phyloP scores from a whole-genome alignment of 139 green algal species.

The Haematococcus sp. region DNA sequence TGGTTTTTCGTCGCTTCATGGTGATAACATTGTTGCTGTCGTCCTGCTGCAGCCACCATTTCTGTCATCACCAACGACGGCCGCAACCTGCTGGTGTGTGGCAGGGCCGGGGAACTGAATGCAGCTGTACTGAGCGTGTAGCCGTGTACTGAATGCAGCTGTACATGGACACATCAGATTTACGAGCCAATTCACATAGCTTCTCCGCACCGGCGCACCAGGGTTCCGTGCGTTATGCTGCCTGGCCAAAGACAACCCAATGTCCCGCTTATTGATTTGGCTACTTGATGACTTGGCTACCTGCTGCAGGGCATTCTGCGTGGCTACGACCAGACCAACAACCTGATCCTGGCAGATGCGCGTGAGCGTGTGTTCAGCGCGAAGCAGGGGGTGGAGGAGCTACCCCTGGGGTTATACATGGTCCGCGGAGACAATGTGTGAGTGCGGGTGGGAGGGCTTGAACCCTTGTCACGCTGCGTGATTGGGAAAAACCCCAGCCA shows the following conservation, averaged over 20 bases:
- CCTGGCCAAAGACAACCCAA: too few species aligned
- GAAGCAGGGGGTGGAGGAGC: constrained; percentile 78
- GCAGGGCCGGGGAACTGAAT: too few species aligned
- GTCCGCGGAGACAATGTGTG: constrained; percentile 96
- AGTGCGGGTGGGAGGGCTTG: constrained; percentile 25
- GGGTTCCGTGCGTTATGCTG: too few species aligned
- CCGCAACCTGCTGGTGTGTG: constrained; percentile 73
- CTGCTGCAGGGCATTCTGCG: constrained; percentile 74
- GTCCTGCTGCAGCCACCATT: constrained; percentile 41
- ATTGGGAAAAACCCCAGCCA: neutral
- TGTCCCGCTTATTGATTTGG: too few species aligned
- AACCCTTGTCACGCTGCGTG: neutral
- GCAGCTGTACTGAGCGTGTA: neutral
- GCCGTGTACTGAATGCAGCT: too few species aligned
- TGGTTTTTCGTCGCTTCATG: too few species aligned
- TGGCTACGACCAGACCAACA: constrained; percentile 93
- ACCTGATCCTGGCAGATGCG: constrained; percentile 92
- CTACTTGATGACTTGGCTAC: too few species aligned
- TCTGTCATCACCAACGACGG: constrained; percentile 88
- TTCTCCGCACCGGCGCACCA: too few species aligned
- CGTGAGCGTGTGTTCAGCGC: constrained; percentile 89
- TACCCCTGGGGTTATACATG: constrained; percentile 86
- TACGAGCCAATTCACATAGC: too few species aligned
- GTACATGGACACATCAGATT: too few species aligned
- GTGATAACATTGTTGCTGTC: too few species aligned